Percentiles rank a stretch among this genome's conserved stretches.
Evolutionary conservation across 805 yeast genomes (phyloP).

Genomic region (Cyberlindnera euphorbiae): DNA sequence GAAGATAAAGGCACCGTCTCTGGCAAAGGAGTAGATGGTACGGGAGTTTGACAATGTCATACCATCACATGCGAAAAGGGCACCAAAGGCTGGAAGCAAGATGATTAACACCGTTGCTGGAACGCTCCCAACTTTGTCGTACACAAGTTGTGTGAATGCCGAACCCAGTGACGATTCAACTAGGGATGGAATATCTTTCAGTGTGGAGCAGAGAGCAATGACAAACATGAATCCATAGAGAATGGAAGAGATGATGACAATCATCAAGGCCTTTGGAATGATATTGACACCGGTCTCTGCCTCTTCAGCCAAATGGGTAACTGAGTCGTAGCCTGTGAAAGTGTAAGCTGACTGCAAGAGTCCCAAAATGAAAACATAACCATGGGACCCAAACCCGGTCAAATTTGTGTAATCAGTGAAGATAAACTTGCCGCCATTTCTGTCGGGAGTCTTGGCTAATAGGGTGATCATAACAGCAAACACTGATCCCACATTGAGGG

Average conservation of each 20-base stretch:
- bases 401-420: constrained; percentile 23
- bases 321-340: constrained; percentile 32
- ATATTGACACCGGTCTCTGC: constrained; percentile 24
- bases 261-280: constrained; percentile 32
- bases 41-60: constrained; percentile 31
- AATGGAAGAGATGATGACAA: constrained; percentile 26
- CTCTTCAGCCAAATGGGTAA: constrained; percentile 33
- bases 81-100: constrained; percentile 23
- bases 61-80: constrained; percentile 25
- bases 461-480: constrained; percentile 19
- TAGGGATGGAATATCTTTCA: constrained; percentile 19
- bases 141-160: constrained; percentile 23
- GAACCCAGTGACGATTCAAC: constrained; percentile 23
- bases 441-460: constrained; percentile 21
- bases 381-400: constrained; percentile 24
- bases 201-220: constrained; percentile 27
- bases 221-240: constrained; percentile 30
- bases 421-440: constrained; percentile 23
- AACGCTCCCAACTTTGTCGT: constrained; percentile 25
- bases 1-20: constrained; percentile 31
- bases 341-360: constrained; percentile 25
- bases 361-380: constrained; percentile 26
- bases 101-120: constrained; percentile 27
- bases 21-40: constrained; percentile 33
- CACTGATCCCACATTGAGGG: constrained; percentile 19